Conservation (phyloP, 345 rosid genomes). For the Rhizophora mangle region DNA sequence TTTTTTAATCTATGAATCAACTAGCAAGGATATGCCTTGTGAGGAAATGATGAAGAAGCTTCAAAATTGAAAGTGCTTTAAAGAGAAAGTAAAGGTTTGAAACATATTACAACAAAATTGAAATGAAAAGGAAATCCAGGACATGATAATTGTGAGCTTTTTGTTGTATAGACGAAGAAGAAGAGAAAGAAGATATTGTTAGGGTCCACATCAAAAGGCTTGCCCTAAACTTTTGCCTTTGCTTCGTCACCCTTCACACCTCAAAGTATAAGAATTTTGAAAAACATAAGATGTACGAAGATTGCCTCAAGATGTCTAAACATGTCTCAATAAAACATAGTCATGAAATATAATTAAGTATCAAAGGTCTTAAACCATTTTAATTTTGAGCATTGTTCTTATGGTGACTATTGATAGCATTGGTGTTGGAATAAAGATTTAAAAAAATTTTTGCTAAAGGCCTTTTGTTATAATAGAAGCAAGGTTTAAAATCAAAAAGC, state of each 20-base stretch:
- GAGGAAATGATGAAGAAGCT: constrained; percentile 7
- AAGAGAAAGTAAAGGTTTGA: constrained; percentile 4
- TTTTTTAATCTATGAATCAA: constrained; percentile 3
- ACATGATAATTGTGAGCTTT: constrained; percentile 8
- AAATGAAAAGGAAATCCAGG: constrained; percentile 14
- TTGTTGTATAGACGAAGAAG: constrained; percentile 10
- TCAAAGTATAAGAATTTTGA: constrained; percentile 22
- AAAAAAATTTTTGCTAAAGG: too few species aligned
- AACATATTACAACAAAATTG: neutral
- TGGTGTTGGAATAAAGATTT: too few species aligned
- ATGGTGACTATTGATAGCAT: constrained; percentile 26
- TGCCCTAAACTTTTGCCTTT: constrained; percentile 23
- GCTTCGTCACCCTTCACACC: constrained; percentile 20
- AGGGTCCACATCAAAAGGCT: constrained; percentile 29
- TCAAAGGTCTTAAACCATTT: constrained; percentile 22
- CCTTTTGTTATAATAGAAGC: too few species aligned
- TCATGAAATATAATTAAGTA: constrained; percentile 22
- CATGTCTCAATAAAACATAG: constrained; percentile 21
- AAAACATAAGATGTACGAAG: constrained; percentile 18
- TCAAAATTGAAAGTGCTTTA: neutral
- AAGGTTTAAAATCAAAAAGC: too few species aligned
- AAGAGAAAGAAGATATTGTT: constrained; percentile 21
- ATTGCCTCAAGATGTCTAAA: constrained; percentile 26
- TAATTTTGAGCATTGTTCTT: constrained; percentile 23
- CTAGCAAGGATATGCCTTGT: constrained; percentile 5